Base-by-base conservation (phyloP, 1,139 yeast species). In the Suhomyces coccinellae region DNA sequence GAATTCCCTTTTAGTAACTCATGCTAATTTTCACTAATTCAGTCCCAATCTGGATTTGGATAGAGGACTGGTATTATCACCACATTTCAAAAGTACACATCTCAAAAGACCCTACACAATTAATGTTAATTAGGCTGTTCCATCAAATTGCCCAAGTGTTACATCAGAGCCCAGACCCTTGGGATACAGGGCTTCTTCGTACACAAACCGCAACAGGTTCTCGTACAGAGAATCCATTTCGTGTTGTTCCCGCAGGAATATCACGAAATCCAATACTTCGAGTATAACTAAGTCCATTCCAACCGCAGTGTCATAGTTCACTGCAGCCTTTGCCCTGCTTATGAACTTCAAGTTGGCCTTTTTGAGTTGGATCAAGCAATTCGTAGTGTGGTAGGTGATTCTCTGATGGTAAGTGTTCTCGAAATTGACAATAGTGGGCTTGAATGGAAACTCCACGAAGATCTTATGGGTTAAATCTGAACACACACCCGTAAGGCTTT, bases 391-490 rank as follows among this genome's bases (percentile, higher is more conserved):
- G 42, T 50, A 64, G 0, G 77, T 70, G 36, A 71, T 57, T 33
- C 75, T 51, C 40, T 66, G 70, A 22, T 60, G 53, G 44, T 68
- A 57, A 12, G 46, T 48, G 32, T 53, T 53, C 47, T 72, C 77
- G 50, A 69, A 72, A 17, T 51, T 38, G 8, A 59, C 53, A 1
- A 69, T 57, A 0, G 73, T 61, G 2, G 63, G 57, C 7, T 56
- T 49, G 38, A 57, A 61, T 1, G 67, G 66, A 44, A 73, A 65
- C 3, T 53, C 48, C 0, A 63, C 73, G 11, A 65, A 55, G 14
- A 71, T 57, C 47, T 61, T 58, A 47, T 68, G 68, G 2, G 56
- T 54, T 3, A 62, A 52, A 47, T 73, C 78, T 4, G 69, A 57
- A n/a, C 70, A 44, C 2, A 67, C 52, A 1, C 63, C 67, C 4